Evolutionary conservation across 2,329 filamentous ascomycete species (phyloP), one percentile per base, ranked within the genome.

Genomic region (Rhynchosporium graminicola): DNA sequence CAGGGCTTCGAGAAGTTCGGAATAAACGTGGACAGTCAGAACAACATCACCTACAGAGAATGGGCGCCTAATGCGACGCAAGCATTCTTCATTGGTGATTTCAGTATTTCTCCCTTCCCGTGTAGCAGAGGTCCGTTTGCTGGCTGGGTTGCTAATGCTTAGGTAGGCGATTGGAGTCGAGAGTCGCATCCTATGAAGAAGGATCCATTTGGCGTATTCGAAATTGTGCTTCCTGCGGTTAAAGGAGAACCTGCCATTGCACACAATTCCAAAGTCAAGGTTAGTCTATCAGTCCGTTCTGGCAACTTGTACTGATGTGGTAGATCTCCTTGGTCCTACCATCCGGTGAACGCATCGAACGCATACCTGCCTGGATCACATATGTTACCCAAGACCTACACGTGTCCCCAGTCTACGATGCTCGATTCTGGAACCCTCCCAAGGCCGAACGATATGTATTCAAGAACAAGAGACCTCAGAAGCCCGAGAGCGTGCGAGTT

Each of bases 261-360:
- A 55, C 95, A 99, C 79, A 92, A 97, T 69, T 96, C 92, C 71
- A 99, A 97, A 79, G 78, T 99, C 78, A 99, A 99, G 88, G 94
- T 93, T 74, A 50, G 60, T 33, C 36, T 2, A 10, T 63, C 13
- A 33, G 5, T 8, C 9, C 55, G 40, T 40, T 1, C 8, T 46
- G 10, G 31, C 15, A 45, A 33, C 46, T 42, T 33, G 63, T 61
- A 60, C 66, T 71, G 56, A 69, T 51, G 33, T 61, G 29, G 28
- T 69, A 96, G 92, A 91, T 97, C 67, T 91, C 93, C 8, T 84
- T 99, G 76, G 86, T 90, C 56, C 83, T 91, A 9, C 91, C 91
- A 12, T 87, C 81, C 43, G 91, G 92, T 63, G 89, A 95, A 74
- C 85, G 88, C 69, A 86, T 94, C 69, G 94, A 98, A 78, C 87